A percentile compares a stretch with the other conserved stretches of the same genome.
phyloP scores from a whole-genome alignment of 23 red algal genomes.

The Chondrus crispus region DNA sequence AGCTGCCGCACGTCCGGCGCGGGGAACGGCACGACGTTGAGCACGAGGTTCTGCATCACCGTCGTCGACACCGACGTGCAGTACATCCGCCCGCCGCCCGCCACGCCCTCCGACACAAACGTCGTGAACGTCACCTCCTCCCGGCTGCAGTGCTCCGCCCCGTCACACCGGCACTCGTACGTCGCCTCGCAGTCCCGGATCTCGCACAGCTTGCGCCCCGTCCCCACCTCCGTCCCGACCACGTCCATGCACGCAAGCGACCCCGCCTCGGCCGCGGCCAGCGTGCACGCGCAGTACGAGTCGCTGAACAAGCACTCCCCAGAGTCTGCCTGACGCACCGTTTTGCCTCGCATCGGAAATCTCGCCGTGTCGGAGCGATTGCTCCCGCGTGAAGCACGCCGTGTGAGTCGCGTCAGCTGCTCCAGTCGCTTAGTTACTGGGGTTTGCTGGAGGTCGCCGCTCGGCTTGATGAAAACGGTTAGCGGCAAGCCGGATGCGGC shows the following conservation, averaged over 20 bases:
- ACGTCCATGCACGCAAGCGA: constrained; percentile 20
- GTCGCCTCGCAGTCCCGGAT: constrained; percentile 35
- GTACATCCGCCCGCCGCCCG: constrained; percentile 3
- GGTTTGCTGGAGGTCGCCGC: no score
- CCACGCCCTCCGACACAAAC: constrained; percentile 1
- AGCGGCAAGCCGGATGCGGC: no score
- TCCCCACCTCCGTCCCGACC: constrained; percentile 15
- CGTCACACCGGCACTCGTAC: constrained; percentile 9
- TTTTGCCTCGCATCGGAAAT: no score
- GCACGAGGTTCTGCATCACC: constrained; percentile 16
- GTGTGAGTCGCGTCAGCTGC: no score
- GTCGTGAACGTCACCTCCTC: neutral
- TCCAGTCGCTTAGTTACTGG: no score
- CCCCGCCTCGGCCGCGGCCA: neutral
- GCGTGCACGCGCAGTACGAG: constrained; percentile 27
- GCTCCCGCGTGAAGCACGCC: no score
- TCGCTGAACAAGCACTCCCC: constrained; percentile 52
- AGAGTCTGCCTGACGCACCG: constrained; percentile 6
- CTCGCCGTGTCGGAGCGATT: no score
- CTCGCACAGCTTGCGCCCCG: constrained; percentile 14
- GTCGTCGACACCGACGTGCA: neutral
- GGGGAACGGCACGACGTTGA: neutral
- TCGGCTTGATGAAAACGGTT: no score
- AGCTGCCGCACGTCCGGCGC: neutral
- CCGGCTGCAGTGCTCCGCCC: neutral